Base-by-base conservation (phyloP, 2,329 filamentous ascomycete genomes). In the Pseudocercospora fijiensis region DNA sequence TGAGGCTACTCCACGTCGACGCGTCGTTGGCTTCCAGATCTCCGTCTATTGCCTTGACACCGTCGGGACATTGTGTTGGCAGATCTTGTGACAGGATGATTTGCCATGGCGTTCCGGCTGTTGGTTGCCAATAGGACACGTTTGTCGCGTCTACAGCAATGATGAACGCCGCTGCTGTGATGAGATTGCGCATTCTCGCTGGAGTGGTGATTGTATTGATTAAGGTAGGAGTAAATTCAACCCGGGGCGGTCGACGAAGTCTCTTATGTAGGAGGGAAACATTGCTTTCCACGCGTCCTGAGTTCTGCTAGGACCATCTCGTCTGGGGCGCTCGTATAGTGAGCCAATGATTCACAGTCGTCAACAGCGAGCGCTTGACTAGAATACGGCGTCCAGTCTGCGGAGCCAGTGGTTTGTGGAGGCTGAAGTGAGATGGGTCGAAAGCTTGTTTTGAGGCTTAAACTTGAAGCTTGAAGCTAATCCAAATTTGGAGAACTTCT, bases 11-110 rank as follows among this genome's bases (percentile, higher is more conserved):
- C 60, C 63, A 65, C 4, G 22, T 60, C 9, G 56, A 30, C 4
- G 26, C 24, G 10, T 27, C 37, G 57, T 62, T 65, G 56, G 47
- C 57, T 52, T 57, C 62, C 27, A 65, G 41, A 30, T 65, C 63
- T 16, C 57, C 45, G 45, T 65, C 63, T 18, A 65, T 60, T 9
- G 60, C 60, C 7, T 52, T 26, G 52, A 63, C 43, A 24, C 43
- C 20, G 10, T 7, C 6, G 16, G 37, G 37, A 41, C 37, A 41
- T 41, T 41, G 37, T 41, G 37, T 41, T 13, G 37, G 55, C 37
- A 41, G 16, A 18, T n/a, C 18, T 18, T 18, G 16, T 4, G 37
- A 41, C 37, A 41, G 18, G 3, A 41, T 41, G 37, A 41, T 41
- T n/a, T 41, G 37, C 37, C 37, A 41, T 41, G 37, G 37, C 16